Evolutionary conservation across 441 rosid species (phyloP).

Genomic region (Croton setiger): DNA sequence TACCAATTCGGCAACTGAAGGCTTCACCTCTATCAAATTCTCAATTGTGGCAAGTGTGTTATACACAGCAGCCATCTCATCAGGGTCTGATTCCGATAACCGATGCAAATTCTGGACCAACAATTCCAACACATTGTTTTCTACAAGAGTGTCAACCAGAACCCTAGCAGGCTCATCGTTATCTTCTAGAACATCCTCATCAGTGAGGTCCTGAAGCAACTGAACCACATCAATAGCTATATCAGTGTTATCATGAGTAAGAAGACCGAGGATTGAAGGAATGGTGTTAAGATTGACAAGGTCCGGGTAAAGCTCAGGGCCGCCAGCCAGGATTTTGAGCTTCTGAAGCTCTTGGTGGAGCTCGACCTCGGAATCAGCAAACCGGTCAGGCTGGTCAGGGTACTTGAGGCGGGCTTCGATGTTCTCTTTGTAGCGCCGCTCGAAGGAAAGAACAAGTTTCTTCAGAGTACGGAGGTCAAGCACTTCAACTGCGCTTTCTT

Average conservation of each 20-base stretch:
- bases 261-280: slow-evolving; percentile 76
- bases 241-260: slow-evolving; percentile 81
- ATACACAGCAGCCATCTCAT: slow-evolving; percentile 81
- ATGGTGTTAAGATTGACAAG: slow-evolving; percentile 65
- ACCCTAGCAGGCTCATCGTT: slow-evolving; percentile 80
- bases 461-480: slow-evolving; percentile 80
- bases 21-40: slow-evolving; percentile 94
- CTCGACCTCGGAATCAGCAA: slow-evolving; percentile 91
- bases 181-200: slow-evolving; percentile 86
- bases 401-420: slow-evolving; percentile 96
- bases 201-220: slow-evolving; percentile 86
- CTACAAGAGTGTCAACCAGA: slow-evolving; percentile 64
- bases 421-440: slow-evolving; percentile 93
- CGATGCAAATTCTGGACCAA: slow-evolving; percentile 89
- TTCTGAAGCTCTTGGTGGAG: slow-evolving; percentile 89
- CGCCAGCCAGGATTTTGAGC: slow-evolving; percentile 88
- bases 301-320: slow-evolving; percentile 95
- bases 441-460: slow-evolving; percentile 89
- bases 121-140: slow-evolving; percentile 88
- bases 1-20: slow-evolving; percentile 80
- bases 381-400: slow-evolving; percentile 81
- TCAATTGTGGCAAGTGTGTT: slow-evolving; percentile 78
- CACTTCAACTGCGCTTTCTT: slow-evolving; percentile 44
- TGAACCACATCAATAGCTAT: slow-evolving; percentile 89
- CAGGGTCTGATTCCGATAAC: slow-evolving; percentile 71